Evolutionary conservation across 2,329 filamentous ascomycete species (phyloP).

Genomic region (Chalara sp.): DNA sequence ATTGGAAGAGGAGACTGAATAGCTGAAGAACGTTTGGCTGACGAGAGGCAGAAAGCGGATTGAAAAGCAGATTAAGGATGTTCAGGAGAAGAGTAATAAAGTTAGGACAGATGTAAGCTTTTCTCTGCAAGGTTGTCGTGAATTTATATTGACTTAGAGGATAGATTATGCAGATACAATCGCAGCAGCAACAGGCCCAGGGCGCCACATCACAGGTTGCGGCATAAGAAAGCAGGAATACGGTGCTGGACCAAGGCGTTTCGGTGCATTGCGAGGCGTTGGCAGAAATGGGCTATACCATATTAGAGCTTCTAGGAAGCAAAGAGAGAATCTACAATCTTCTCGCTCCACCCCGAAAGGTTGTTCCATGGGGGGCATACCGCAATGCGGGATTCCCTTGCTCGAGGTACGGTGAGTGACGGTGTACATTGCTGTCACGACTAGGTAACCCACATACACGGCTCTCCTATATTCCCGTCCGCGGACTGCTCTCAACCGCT

Average conservation of each 20-base stretch:
- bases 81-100: conserved; percentile 57
- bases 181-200: conserved; percentile 27
- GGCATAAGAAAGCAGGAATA: conserved; percentile 11
- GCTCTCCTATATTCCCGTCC: too few species aligned
- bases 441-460: too few species aligned
- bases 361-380: too few species aligned
- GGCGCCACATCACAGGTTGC: conserved; percentile 14
- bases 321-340: too few species aligned
- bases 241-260: conserved; percentile 6
- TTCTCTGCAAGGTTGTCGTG: background rate
- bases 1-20: too few species aligned
- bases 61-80: conserved; percentile 57
- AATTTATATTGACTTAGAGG: background rate
- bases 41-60: conserved; percentile 48
- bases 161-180: conserved; percentile 38
- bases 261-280: conserved; percentile 18
- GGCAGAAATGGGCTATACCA: background rate
- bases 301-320: background rate
- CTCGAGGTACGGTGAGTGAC: too few species aligned
- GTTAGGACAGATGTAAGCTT: conserved; percentile 55
- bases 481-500: too few species aligned
- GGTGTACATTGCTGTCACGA: too few species aligned
- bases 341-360: too few species aligned
- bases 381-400: too few species aligned
- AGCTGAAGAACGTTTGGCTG: conserved; percentile 1